phyloP scores from a whole-genome alignment of 495 filamentous ascomycete species.

The Coniosporium apollinis region DNA sequence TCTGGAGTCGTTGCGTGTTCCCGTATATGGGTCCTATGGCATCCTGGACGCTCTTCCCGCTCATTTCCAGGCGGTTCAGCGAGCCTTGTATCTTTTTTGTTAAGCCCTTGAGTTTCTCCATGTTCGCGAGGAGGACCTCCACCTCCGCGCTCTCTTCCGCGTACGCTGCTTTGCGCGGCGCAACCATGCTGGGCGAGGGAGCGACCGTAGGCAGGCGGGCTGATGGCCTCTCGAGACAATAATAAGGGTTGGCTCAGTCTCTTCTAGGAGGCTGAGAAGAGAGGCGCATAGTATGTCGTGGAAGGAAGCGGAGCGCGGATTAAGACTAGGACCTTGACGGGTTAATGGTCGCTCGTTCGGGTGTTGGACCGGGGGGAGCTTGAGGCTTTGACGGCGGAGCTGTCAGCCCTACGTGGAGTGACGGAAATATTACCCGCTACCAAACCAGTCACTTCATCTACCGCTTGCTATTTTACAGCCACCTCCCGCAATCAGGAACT shows the following conservation, averaged over 20 bases:
- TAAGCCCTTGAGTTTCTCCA: constrained; percentile 50
- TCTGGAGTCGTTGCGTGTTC: constrained; percentile 77
- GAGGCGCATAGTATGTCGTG: neutral
- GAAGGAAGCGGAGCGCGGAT: too few relatives aligned
- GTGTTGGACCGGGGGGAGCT: too few relatives aligned
- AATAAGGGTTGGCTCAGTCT: too few relatives aligned
- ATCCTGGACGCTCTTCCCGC: constrained; percentile 75
- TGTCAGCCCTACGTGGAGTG: too few relatives aligned
- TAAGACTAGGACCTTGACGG: too few relatives aligned
- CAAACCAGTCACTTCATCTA: too few relatives aligned
- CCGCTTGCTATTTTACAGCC: too few relatives aligned
- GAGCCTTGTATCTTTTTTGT: constrained; percentile 90
- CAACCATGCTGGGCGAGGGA: constrained; percentile 4
- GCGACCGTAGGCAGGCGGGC: neutral
- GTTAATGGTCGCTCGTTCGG: too few relatives aligned
- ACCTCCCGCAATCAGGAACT: too few relatives aligned
- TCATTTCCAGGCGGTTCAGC: constrained; percentile 64
- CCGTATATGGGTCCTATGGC: constrained; percentile 86
- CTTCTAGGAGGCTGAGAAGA: neutral
- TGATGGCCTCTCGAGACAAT: neutral
- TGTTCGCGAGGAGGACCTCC: constrained; percentile 48
- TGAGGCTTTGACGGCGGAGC: too few relatives aligned
- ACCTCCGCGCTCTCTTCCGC: constrained; percentile 60
- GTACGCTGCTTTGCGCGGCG: constrained; percentile 21
- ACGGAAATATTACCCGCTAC: too few relatives aligned